phyloP scores from a whole-genome alignment of 1,139 yeast genomes.

The Taphrina flavorubra region DNA sequence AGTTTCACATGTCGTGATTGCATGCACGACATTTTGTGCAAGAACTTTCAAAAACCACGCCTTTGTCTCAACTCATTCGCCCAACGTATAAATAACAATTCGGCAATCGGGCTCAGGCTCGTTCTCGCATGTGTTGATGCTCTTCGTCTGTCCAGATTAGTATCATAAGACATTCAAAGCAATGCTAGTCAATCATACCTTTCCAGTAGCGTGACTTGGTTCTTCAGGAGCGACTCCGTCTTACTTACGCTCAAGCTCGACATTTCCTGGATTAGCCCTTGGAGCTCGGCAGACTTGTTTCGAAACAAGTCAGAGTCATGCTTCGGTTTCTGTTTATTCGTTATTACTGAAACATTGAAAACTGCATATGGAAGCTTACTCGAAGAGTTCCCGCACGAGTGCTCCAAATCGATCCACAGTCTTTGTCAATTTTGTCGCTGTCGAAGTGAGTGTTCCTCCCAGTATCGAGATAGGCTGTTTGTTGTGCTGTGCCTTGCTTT shows the following conservation, averaged over 20 bases:
- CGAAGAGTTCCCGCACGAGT: background rate
- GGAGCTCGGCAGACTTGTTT: background rate
- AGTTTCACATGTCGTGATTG: background rate
- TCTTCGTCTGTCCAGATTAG: background rate
- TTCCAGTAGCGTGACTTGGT: conserved; percentile 3
- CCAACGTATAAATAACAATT: conserved; percentile 14
- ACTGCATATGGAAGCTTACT: background rate
- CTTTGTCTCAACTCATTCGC: conserved; percentile 12
- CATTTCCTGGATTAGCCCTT: background rate
- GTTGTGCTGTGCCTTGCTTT: background rate
- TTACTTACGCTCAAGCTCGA: background rate
- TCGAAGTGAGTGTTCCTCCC: background rate
- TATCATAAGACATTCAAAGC: background rate
- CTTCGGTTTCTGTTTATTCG: background rate
- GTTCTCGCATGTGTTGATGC: conserved; percentile 4
- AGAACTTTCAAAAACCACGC: background rate
- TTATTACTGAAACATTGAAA: background rate
- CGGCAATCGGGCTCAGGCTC: conserved; percentile 7
- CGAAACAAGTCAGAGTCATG: background rate
- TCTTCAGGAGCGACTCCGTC: background rate
- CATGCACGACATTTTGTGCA: background rate
- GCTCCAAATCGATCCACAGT: conserved; percentile 7
- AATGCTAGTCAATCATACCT: background rate
- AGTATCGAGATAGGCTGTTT: background rate
- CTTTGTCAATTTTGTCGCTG: background rate